phyloP scores from a whole-genome alignment of 2,329 filamentous ascomycete species.

The Pyricularia grisea region DNA sequence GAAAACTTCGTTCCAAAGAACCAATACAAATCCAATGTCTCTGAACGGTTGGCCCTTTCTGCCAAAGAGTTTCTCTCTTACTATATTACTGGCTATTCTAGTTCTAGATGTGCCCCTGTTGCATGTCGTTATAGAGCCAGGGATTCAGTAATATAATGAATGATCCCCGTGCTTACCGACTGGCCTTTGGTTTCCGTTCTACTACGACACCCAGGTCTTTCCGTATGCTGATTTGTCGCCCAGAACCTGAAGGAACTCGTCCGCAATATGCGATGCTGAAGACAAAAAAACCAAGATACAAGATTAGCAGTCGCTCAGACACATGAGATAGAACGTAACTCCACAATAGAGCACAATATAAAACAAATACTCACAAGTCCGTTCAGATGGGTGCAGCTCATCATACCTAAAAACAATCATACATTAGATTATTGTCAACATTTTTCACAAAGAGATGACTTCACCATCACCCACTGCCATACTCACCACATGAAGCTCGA shows the following conservation, averaged over 20 bases:
- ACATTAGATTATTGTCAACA: not conserved
- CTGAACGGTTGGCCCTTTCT: not conserved
- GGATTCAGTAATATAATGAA: not conserved
- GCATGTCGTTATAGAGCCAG: not conserved
- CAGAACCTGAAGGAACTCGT: slow-evolving; percentile 29
- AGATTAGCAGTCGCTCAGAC: not conserved
- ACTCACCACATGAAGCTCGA: slow-evolving; percentile 60
- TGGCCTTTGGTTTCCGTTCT: not conserved
- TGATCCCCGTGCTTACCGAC: not conserved
- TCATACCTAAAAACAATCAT: slow-evolving; percentile 37
- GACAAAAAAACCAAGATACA: not conserved
- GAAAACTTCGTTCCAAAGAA: too few species aligned
- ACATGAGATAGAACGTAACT: not conserved
- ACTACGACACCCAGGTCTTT: not conserved
- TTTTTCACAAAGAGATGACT: not conserved
- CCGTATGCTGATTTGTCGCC: slow-evolving; percentile 30
- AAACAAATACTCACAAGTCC: not conserved
- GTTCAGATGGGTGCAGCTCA: slow-evolving; percentile 61
- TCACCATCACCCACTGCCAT: not conserved
- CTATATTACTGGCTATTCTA: not conserved
- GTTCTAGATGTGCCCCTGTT: too few species aligned
- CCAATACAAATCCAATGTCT: too few species aligned
- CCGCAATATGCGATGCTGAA: slow-evolving; percentile 25
- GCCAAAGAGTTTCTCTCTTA: not conserved
- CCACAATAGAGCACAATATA: not conserved